These are phyloP conservation scores for Arxiozyma slooffiae DNA, from an alignment of 1,139 yeast species.

Conservation along the genomic window DNA sequence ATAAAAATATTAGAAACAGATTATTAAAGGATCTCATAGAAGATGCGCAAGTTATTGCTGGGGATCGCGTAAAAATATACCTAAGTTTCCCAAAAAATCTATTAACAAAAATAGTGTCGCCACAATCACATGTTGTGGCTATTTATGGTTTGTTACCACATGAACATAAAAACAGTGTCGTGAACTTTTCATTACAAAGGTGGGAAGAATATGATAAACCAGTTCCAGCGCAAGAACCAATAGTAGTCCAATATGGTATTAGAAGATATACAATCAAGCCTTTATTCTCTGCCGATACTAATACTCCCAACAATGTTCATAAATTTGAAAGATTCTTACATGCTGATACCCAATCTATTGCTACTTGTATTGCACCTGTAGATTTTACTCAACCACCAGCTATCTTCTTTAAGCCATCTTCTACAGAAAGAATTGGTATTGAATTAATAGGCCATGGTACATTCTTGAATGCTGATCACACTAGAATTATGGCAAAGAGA, in stretches of 20 bases:
- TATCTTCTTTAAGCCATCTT: conserved; percentile 47
- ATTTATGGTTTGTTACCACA: conserved; percentile 69
- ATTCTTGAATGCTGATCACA: conserved; percentile 75
- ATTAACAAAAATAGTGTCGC: conserved; percentile 35
- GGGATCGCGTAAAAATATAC: conserved; percentile 51
- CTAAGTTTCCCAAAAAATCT: conserved; percentile 52
- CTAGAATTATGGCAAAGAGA: conserved; percentile 79
- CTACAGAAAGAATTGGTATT: conserved; percentile 38
- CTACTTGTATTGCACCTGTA: conserved; percentile 86
- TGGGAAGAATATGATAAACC: conserved; percentile 88
- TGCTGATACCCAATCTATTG: conserved; percentile 64
- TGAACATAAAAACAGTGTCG: conserved; percentile 78
- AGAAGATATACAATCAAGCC: conserved; percentile 84
- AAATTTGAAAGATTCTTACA: conserved; percentile 79
- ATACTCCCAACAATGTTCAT: conserved; percentile 75
- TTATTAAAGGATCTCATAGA: conserved; percentile 50
- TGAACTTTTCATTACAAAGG: conserved; percentile 70
- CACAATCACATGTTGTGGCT: conserved; percentile 42
- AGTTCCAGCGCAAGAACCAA: conserved; percentile 64
- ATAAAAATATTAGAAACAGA: conserved; percentile 66
- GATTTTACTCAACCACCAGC: conserved; percentile 76
- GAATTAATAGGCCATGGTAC: conserved; percentile 85
- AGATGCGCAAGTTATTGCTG: conserved; percentile 55
- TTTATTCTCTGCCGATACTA: conserved; percentile 67
- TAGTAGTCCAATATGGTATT: conserved; percentile 87